Base-by-base conservation (phyloP, 2,329 filamentous ascomycete genomes). In the Diaporthe sp. region DNA sequence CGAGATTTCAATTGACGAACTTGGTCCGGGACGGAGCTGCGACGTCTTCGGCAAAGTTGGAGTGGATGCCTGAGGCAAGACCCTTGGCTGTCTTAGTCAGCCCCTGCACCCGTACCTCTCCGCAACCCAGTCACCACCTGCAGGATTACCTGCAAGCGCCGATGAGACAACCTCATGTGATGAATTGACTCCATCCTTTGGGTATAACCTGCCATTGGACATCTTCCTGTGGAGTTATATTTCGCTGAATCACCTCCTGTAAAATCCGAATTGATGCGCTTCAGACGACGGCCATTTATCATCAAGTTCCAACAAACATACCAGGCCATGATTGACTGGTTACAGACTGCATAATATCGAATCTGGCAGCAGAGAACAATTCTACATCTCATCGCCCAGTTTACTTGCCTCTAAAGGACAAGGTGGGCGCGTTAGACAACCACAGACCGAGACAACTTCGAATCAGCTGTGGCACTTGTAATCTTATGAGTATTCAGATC, bases 1-100 rank as follows among this genome's bases (percentile, higher is more conserved):
- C 71, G 74, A 76, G 71, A 76, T 74, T 74, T 75, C 74, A 77
- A 75, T 72, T 58, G 69, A 73, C 73, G 74, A 76, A 71, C 74
- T 76, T 77, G 76, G 76, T 71, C 71, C 74, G 74, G 74, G 42
- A 67, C 69, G 65, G 53, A 61, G 70, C 71, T 72, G 67, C 51
- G 72, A 65, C 57, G 55, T 75, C 58, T 76, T 72, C 76, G 76
- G 76, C 75, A 77, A 75, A 77, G 70, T 55, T 39, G 65, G 74
- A 53, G 67, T 55, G 4, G 37, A 31, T 72, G 69, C 76, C 76
- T 77, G 39, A 76, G 70, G 70, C 57, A 70, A 34, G 42, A 8
- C 55, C 28, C 0, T 15, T 9, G 31, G 39, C 2, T 8, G 53
- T 17, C 3, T 75, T 75, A 76, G 61, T 75, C 72, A 76, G 74